Conservation (phyloP, 257 asterid genomes). For the Echium plantagineum region DNA sequence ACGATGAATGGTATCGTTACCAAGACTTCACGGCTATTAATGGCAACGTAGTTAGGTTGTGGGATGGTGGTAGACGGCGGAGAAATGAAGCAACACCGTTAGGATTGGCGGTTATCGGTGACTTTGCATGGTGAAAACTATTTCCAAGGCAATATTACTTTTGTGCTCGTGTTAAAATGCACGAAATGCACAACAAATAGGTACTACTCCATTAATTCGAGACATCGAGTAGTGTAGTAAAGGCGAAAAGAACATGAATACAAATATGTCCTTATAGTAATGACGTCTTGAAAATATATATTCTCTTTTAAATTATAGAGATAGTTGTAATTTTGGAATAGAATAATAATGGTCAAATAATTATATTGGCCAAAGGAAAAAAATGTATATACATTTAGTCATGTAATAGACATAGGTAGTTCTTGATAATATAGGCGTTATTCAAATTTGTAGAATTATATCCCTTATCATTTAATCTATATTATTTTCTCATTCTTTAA, state of each 20-base stretch:
- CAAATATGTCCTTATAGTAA: too few relatives aligned
- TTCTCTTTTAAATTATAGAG: background rate
- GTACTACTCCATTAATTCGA: too few relatives aligned
- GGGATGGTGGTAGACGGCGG: slow-evolving; percentile 37
- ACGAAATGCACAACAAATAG: too few relatives aligned
- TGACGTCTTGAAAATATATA: too few relatives aligned
- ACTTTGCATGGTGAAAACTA: slow-evolving; percentile 9
- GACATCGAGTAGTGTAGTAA: too few relatives aligned
- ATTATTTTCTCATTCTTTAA: too few relatives aligned
- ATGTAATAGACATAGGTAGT: background rate
- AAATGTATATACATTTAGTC: background rate
- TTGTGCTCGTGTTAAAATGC: too few relatives aligned
- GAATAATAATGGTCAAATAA: background rate
- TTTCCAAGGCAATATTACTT: too few relatives aligned
- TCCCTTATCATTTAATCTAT: too few relatives aligned
- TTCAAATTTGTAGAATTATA: background rate
- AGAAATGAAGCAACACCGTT: slow-evolving; percentile 14
- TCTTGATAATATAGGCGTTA: background rate
- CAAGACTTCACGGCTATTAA: slow-evolving; percentile 44
- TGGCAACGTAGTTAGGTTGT: slow-evolving; percentile 63
- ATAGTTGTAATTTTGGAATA: background rate
- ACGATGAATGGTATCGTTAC: slow-evolving; percentile 43
- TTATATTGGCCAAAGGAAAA: background rate
- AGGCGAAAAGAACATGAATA: too few relatives aligned
- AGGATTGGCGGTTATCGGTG: slow-evolving; percentile 8